These are phyloP conservation scores for Marasmius oreades DNA, from an alignment of 1,284 basidiomycete species.

Conservation along the genomic window DNA sequence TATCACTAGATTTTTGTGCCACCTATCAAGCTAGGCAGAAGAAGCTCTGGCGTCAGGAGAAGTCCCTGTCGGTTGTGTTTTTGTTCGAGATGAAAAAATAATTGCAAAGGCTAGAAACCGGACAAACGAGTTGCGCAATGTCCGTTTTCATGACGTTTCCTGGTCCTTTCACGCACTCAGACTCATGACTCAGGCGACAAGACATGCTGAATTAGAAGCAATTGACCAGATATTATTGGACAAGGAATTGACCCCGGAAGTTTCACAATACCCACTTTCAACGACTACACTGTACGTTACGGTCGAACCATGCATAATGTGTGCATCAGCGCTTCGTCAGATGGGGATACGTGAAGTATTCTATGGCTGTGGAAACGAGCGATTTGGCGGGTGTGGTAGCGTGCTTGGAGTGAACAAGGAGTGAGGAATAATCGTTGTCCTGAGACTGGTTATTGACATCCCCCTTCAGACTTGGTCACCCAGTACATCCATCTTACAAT, in stretches of 20 bases:
- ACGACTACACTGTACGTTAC: conserved; percentile 94
- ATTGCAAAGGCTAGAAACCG: conserved; percentile 90
- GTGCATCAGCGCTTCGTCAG: conserved; percentile 91
- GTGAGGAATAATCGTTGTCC: conserved; percentile 39
- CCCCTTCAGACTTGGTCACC: conserved; percentile 52
- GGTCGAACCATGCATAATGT: conserved; percentile 99
- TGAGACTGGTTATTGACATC: conserved; percentile 6
- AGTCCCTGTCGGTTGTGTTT: conserved; percentile 97
- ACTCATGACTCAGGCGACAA: conserved; percentile 67
- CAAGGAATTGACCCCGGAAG: conserved; percentile 49
- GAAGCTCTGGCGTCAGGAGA: conserved; percentile 86
- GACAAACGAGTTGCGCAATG: conserved; percentile 93
- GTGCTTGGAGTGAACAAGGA: conserved; percentile 83
- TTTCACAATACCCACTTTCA: conserved; percentile 59
- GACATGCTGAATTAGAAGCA: conserved; percentile 97
- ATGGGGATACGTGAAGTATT: conserved; percentile 89
- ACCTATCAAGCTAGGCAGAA: conserved; percentile 50
- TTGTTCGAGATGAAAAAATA: conserved; percentile 74
- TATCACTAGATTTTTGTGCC: conserved; percentile 6
- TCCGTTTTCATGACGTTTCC: conserved; percentile 31
- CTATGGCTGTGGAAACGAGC: conserved; percentile 94
- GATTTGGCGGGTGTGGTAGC: conserved; percentile 97
- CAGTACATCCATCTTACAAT: conserved; percentile 70
- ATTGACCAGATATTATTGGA: conserved; percentile 86
- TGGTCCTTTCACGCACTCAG: not conserved